Evolutionary conservation across 371 early-diverging fungal species (phyloP), one percentile per base, ranked within the genome.

Genomic region (Mortierella sp.): DNA sequence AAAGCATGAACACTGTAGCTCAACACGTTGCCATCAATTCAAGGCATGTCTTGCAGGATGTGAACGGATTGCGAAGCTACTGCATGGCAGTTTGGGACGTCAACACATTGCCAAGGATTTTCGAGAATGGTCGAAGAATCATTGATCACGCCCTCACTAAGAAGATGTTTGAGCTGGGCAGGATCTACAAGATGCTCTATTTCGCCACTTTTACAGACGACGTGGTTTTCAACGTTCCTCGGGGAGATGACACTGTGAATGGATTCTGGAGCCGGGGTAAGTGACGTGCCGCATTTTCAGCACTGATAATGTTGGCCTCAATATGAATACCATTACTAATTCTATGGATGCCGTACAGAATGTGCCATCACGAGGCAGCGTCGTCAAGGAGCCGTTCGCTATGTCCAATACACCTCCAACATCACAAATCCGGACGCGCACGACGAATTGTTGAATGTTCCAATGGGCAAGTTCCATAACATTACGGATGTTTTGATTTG

Each of bases 401-500:
- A 64, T 51, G 59, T 85, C 27, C 94, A 94, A 61, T 88, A 89
- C 61, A 90, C 93, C 0, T 88, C 92, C 48, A 85, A 91, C 57
- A 92, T 90, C 60, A 67, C 80, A 3, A 82, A 82, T n/a, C 68
- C 80, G 3, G 80, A 82, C 24, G 85, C 84, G n/a, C 59, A 83
- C 14, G 94, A 94, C 62, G 91, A 91, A 60, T 81, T 84, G 24
- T 81, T 88, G 2, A 85, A 86, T 10, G 82, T 84, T 7, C 87
- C 88, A 54, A 68, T 94, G 60, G 77, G 81, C 19, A 73, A 82
- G 54, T 91, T 94, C 62, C 71, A 78, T 57, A 90, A 82, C 45
- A 85, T 91, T 44, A 82, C 90, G 0, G 92, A 93, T 52, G 63
- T 94, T 0, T 71, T 94, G 57, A 73, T 86, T 5, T 92, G 92